Conservation (phyloP, 495 filamentous ascomycete genomes). For the Astrothelium macrocarpum region DNA sequence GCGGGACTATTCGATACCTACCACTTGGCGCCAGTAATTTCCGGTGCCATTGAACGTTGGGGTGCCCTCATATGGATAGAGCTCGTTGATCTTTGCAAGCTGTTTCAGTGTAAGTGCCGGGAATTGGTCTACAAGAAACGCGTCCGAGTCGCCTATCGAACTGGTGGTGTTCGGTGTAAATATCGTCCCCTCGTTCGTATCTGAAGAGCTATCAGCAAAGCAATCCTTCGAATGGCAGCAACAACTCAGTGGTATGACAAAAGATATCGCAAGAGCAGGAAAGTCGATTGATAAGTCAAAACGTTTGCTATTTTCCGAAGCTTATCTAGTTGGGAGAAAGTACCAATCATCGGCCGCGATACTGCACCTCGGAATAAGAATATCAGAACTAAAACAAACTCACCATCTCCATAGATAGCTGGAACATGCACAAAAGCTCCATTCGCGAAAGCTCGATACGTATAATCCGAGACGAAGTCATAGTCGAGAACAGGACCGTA, state of each 20-base stretch:
- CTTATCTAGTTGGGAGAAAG: not conserved
- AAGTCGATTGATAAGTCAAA: not conserved
- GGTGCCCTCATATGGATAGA: conserved; percentile 45
- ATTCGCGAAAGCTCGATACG: conserved; percentile 46
- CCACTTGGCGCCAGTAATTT: conserved; percentile 50
- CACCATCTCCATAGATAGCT: conserved; percentile 54
- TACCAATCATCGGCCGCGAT: too few species aligned
- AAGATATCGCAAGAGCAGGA: not conserved
- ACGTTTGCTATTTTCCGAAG: too few species aligned
- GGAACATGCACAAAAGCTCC: conserved; percentile 60
- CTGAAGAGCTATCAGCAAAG: not conserved
- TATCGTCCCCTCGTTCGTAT: conserved; percentile 59
- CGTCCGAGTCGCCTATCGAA: conserved; percentile 37
- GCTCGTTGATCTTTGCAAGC: conserved; percentile 43
- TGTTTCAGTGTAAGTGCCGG: conserved; percentile 46
- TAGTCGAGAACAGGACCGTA: conserved; percentile 52
- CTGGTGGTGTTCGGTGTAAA: conserved; percentile 48
- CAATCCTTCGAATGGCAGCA: not conserved
- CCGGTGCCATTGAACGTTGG: conserved; percentile 37
- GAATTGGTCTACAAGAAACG: conserved; percentile 56
- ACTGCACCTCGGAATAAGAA: too few species aligned
- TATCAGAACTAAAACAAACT: not conserved
- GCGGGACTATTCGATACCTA: not conserved
- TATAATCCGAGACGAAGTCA: conserved; percentile 49
- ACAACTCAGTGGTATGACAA: not conserved